phyloP scores from a whole-genome alignment of 805 yeast species.

The Diddensiella santjacobensis region DNA sequence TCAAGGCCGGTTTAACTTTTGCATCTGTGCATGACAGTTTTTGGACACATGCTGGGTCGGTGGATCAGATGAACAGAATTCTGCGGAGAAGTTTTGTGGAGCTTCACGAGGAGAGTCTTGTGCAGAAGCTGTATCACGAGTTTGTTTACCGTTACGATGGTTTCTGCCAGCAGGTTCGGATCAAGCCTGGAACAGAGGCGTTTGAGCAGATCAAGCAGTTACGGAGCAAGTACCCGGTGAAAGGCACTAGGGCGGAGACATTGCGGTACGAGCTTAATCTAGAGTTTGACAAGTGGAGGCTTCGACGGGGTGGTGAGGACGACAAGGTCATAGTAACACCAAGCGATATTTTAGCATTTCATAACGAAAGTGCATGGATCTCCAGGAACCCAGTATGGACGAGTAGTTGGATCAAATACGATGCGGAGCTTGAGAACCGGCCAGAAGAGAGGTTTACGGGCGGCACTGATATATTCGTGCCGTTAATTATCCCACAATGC shows the following conservation, averaged over 20 bases:
- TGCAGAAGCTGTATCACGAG: slow-evolving; percentile 66
- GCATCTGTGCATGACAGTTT: slow-evolving; percentile 97
- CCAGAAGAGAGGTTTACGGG: not conserved
- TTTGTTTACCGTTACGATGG: slow-evolving; percentile 74
- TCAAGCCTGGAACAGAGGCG: slow-evolving; percentile 38
- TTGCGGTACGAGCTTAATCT: slow-evolving; percentile 12
- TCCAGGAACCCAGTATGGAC: not conserved
- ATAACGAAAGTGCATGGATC: not conserved
- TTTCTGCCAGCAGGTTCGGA: slow-evolving; percentile 56
- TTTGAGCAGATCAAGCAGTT: not conserved
- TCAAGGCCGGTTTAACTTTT: slow-evolving; percentile 54
- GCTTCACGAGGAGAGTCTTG: slow-evolving; percentile 67
- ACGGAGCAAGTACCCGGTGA: slow-evolving; percentile 2
- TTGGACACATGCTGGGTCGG: slow-evolving; percentile 93
- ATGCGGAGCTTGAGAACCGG: not conserved
- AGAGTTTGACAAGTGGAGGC: slow-evolving; percentile 5
- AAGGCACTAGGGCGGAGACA: not conserved
- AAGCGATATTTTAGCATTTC: not conserved
- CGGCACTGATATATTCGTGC: slow-evolving; percentile 46
- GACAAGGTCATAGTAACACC: not conserved
- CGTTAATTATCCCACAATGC: slow-evolving; percentile 63
- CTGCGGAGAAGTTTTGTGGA: slow-evolving; percentile 76
- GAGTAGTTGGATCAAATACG: not conserved
- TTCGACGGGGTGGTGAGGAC: not conserved
- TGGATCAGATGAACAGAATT: slow-evolving; percentile 60